Evolutionary conservation across 148 eudicot species (phyloP), one percentile per base, ranked within the genome.

Genomic region (Persicaria maculosa): DNA sequence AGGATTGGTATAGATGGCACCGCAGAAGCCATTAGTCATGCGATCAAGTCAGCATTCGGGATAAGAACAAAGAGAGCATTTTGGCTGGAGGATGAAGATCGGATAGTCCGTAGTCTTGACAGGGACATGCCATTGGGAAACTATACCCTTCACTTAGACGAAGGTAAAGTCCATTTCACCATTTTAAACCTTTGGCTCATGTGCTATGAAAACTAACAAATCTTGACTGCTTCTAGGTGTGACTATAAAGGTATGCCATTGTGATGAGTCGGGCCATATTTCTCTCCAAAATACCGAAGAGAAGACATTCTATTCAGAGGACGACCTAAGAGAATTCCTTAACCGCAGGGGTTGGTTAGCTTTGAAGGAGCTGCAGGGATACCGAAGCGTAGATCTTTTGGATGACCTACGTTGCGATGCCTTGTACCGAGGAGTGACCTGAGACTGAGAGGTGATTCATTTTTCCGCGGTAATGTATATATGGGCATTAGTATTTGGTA

Each of bases 51-150:
- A 47, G 88, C 93, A 50, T 93, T 90, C 81, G 78, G 93, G 75
- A 80, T 93, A 53, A 81, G 98, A 83, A 85, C 93, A 48, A 93
- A 80, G 53, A 85, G 98, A 8, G 90, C 93, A 50, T 90, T 93
- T 86, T 93, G 98, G 96, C 78, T 93, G 84, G 96, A 93, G 84
- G 98, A 93, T 77, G 96, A 87, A 76, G 89, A 89, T 74, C 87
- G 83, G 77, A 78, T 93, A 36, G 83, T 89, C 71, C 86, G 96
- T 50, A 80, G 88, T 47, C 84, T 93, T 79, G 96, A 93, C 75
- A 84, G 93, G 76, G 93, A 87, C 62, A 89, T 93, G 98, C 96
- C 96, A 44, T 14, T 90, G 44, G 93, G 92, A 22, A 85, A 82
- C 67, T 93, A 90, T 74, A 80, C 87, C 72, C 89, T 89, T 59